phyloP scores from a whole-genome alignment of 257 asterid genomes.

The Orobanche coerulescens region DNA sequence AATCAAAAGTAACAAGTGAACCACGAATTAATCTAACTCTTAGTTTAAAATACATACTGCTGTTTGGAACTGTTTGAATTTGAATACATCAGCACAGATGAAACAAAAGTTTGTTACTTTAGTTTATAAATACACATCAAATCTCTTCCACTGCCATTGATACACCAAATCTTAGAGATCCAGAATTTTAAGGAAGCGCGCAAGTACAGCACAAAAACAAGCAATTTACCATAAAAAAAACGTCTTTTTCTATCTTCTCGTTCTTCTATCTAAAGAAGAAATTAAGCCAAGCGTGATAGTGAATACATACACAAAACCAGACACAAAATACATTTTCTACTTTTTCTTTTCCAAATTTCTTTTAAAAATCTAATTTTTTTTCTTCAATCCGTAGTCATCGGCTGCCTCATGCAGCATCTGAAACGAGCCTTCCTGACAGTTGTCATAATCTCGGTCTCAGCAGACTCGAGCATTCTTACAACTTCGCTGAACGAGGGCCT shows the following conservation, averaged over 20 bases:
- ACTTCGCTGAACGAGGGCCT: slow-evolving; percentile 82
- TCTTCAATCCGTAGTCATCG: slow-evolving; percentile 74
- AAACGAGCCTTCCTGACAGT: slow-evolving; percentile 91
- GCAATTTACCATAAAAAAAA: slow-evolving; percentile 35
- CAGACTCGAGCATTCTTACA: slow-evolving; percentile 85
- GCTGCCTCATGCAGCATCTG: slow-evolving; percentile 94
- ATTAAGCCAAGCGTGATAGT: slow-evolving; percentile 34
- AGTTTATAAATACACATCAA: slow-evolving; percentile 13
- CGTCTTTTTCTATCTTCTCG: slow-evolving; percentile 21
- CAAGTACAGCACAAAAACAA: slow-evolving; percentile 44
- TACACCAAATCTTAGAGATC: slow-evolving; percentile 35
- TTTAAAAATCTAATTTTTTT: neutral
- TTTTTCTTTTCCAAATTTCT: slow-evolving; percentile 19
- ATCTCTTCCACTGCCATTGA: slow-evolving; percentile 47
- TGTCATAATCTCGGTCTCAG: slow-evolving; percentile 82
- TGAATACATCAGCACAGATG: too few species aligned
- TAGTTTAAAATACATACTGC: too few species aligned
- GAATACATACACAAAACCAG: slow-evolving; percentile 51
- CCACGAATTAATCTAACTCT: too few species aligned
- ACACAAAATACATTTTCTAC: slow-evolving; percentile 28
- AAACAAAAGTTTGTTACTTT: neutral
- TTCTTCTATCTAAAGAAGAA: slow-evolving; percentile 41
- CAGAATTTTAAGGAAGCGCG: slow-evolving; percentile 8
- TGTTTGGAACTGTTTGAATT: too few species aligned
- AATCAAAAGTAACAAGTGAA: too few species aligned